phyloP scores from a whole-genome alignment of 2,329 filamentous ascomycete genomes.

The Cytospora leucostoma region DNA sequence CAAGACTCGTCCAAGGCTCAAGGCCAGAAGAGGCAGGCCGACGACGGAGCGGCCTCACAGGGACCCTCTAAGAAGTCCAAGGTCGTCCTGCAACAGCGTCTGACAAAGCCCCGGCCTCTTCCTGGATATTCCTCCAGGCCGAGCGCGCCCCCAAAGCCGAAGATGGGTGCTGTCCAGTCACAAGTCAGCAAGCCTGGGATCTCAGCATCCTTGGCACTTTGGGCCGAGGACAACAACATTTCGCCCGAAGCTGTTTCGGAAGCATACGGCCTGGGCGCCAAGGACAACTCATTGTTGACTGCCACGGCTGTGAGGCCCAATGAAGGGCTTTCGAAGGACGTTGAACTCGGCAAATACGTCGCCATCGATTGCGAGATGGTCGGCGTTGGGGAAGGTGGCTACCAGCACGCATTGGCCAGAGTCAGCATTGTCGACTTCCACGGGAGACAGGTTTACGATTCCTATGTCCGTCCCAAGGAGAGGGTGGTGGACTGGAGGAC shows the following conservation, averaged over 20 bases:
- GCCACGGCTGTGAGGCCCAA: conserved; percentile 58
- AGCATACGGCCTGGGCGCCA: conserved; percentile 59
- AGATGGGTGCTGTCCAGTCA: conserved; percentile 60
- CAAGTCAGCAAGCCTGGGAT: conserved; percentile 44
- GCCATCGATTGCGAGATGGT: conserved; percentile 99
- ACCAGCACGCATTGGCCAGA: conserved; percentile 77
- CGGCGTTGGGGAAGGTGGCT: conserved; percentile 71
- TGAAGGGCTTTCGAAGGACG: conserved; percentile 59
- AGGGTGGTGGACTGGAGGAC: conserved; percentile 90
- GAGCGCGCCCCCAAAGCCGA: conserved; percentile 25
- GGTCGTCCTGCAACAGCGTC: conserved; percentile 9
- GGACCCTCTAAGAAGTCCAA: conserved; percentile 38
- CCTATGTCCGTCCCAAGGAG: conserved; percentile 78
- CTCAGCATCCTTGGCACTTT: conserved; percentile 59
- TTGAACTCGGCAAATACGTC: conserved; percentile 84
- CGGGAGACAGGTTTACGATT: conserved; percentile 90
- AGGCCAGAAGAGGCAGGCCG: conserved; percentile 47
- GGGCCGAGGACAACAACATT: conserved; percentile 63
- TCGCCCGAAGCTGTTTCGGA: conserved; percentile 61
- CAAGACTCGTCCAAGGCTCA: conserved; percentile 43
- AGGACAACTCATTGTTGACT: conserved; percentile 51
- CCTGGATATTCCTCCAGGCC: conserved; percentile 27
- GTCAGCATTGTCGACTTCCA: conserved; percentile 94
- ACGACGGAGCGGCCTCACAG: conserved; percentile 31
- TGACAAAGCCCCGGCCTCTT: conserved; percentile 24